Evolutionary conservation across 1,139 yeast genomes (phyloP).

Genomic region (Magnusiomyces fungicola): DNA sequence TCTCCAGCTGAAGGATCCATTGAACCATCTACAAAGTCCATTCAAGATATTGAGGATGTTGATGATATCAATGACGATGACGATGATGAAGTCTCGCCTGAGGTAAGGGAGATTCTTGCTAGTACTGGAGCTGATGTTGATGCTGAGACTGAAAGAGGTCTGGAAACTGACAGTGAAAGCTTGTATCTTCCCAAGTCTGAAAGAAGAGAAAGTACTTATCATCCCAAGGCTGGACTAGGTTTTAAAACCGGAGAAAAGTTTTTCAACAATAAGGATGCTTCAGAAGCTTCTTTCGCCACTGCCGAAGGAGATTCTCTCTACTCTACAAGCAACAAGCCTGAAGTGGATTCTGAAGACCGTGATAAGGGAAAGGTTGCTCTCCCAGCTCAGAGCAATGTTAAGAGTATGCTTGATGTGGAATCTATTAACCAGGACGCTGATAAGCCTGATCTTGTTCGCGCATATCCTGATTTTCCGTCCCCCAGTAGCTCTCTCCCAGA

Average conservation of each 20-base stretch:
- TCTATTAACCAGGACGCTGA: not conserved
- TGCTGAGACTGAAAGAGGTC: conserved; percentile 8
- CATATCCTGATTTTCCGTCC: not conserved
- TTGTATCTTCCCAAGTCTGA: too few species aligned
- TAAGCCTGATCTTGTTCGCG: not conserved
- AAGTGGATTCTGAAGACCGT: conserved; percentile 16
- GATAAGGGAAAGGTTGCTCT: conserved; percentile 19
- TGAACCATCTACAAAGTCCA: not conserved
- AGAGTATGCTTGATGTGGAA: not conserved
- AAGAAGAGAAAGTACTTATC: too few species aligned
- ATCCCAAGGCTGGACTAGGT: too few species aligned
- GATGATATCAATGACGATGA: not conserved
- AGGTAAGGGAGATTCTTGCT: conserved; percentile 8
- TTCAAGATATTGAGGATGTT: too few species aligned
- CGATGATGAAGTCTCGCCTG: conserved; percentile 9
- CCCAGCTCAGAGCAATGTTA: conserved; percentile 11
- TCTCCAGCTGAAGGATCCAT: not conserved
- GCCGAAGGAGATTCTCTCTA: conserved; percentile 20
- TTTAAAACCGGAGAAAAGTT: too few species aligned
- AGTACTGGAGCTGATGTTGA: conserved; percentile 11
- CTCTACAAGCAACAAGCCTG: conserved; percentile 22
- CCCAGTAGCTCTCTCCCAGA: not conserved
- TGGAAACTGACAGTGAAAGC: not conserved
- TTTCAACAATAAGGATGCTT: not conserved
- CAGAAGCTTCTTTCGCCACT: conserved; percentile 16